phyloP scores from a whole-genome alignment of 352 stramenopile species.

The Phytophthora sansomeana region DNA sequence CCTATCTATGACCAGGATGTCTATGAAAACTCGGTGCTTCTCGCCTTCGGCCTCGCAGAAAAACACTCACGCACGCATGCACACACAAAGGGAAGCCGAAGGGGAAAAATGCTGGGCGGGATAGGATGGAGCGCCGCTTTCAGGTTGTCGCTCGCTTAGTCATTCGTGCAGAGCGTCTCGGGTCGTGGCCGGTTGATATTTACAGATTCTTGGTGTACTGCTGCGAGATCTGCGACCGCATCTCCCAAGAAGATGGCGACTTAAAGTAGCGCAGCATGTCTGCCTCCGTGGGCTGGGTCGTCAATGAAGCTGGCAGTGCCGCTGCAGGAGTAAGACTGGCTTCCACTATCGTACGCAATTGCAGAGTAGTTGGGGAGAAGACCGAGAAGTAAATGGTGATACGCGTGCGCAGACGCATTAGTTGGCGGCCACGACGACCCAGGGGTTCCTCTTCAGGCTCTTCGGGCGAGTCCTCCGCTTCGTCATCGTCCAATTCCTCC shows the following conservation, averaged over 20 bases:
- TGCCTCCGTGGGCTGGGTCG: slow-evolving; percentile 51
- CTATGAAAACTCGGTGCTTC: slow-evolving; percentile 1
- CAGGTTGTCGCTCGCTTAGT: slow-evolving; percentile 3
- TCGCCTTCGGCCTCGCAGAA: slow-evolving; percentile 15
- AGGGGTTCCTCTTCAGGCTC: slow-evolving; percentile 62
- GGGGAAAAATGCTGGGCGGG: slow-evolving; percentile 10
- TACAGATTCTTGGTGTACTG: slow-evolving; percentile 64
- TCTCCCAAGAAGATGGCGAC: slow-evolving; percentile 73
- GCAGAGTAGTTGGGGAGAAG: slow-evolving; percentile 52
- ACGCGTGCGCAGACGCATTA: slow-evolving; percentile 54
- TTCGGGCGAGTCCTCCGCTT: slow-evolving; percentile 43
- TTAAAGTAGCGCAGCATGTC: slow-evolving; percentile 82
- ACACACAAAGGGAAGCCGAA: slow-evolving; percentile 28
- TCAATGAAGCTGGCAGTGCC: slow-evolving; percentile 20
- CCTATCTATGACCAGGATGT: slow-evolving; percentile 38
- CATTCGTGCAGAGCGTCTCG: background rate
- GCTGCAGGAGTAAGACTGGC: slow-evolving; percentile 54
- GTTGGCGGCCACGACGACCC: slow-evolving; percentile 28
- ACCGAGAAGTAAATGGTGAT: slow-evolving; percentile 75
- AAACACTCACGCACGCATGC: slow-evolving; percentile 26
- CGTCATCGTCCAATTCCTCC: slow-evolving; percentile 50
- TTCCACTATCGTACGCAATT: slow-evolving; percentile 74
- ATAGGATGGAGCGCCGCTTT: slow-evolving; percentile 11
- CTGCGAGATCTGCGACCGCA: slow-evolving; percentile 67
- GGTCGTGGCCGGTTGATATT: slow-evolving; percentile 18